Evolutionary conservation across 2,329 filamentous ascomycete species (phyloP).

Genomic region (Epicoccum nigrum): DNA sequence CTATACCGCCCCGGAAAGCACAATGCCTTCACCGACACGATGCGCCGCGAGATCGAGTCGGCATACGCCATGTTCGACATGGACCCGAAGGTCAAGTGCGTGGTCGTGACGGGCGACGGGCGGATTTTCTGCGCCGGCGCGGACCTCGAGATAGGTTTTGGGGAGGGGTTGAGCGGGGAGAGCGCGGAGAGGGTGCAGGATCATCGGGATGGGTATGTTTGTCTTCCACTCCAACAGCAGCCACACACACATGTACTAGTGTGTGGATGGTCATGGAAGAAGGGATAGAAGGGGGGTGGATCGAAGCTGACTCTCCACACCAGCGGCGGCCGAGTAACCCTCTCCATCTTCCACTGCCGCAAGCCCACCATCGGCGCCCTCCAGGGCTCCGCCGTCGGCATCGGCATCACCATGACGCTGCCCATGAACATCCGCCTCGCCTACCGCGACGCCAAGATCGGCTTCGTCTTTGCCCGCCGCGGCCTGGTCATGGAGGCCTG

Average conservation of each 20-base stretch:
- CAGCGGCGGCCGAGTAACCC: conserved; percentile 53
- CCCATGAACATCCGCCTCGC: conserved; percentile 62
- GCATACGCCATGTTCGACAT: conserved; percentile 60
- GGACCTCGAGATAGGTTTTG: conserved; percentile 61
- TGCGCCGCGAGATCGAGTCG: conserved; percentile 65
- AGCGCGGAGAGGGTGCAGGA: conserved; percentile 52
- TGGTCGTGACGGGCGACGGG: conserved; percentile 61
- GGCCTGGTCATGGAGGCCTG: conserved; percentile 76
- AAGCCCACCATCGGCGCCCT: conserved; percentile 64
- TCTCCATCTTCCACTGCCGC: conserved; percentile 63
- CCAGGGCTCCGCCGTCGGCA: conserved; percentile 62
- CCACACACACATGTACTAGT: not conserved
- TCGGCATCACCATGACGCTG: conserved; percentile 65
- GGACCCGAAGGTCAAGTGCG: conserved; percentile 61
- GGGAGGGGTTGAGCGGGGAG: conserved; percentile 46
- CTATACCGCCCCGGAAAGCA: conserved; percentile 69
- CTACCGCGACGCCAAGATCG: conserved; percentile 67
- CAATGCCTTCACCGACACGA: conserved; percentile 72
- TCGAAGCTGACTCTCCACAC: not conserved
- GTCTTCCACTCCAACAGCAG: not conserved
- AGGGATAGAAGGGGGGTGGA: too few species aligned
- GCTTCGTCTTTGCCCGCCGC: conserved; percentile 74
- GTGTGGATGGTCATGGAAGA: too few species aligned
- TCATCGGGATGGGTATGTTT: conserved; percentile 60
- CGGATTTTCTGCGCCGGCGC: conserved; percentile 63